These are phyloP conservation scores for Thelephora terrestris DNA, from an alignment of 1,284 basidiomycete species.

Conservation along the genomic window DNA sequence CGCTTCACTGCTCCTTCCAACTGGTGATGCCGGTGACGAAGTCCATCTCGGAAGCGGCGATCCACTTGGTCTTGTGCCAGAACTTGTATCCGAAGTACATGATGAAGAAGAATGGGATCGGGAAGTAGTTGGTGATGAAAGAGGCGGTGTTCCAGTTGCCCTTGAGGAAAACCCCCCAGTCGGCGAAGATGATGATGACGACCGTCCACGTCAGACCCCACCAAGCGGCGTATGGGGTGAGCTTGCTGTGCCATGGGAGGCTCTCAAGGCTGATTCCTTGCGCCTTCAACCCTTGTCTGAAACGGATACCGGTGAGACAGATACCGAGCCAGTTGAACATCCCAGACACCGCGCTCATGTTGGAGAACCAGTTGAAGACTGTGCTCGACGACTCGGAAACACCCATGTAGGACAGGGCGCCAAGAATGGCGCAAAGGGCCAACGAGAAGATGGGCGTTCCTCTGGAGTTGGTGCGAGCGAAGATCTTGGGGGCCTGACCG, in stretches of 20 bases:
- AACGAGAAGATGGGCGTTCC: slow-evolving; percentile 76
- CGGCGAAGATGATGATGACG: slow-evolving; percentile 17
- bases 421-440: slow-evolving; percentile 57
- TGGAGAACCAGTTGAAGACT: slow-evolving; percentile 62
- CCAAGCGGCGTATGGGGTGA: slow-evolving; percentile 39
- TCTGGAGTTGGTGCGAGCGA: too few species aligned
- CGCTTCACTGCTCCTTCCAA: not conserved
- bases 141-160: slow-evolving; percentile 46
- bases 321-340: too few species aligned
- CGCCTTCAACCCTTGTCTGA: slow-evolving; percentile 63
- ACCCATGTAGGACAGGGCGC: slow-evolving; percentile 62
- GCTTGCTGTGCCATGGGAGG: slow-evolving; percentile 54
- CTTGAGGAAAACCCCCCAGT: slow-evolving; percentile 68
- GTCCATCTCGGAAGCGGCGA: too few species aligned
- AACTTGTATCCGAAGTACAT: slow-evolving; percentile 56
- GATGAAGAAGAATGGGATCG: too few species aligned
- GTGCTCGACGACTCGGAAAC: slow-evolving; percentile 48
- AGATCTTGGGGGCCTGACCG: too few species aligned
- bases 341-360: slow-evolving; percentile 41
- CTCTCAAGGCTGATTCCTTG: slow-evolving; percentile 61
- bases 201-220: slow-evolving; percentile 47
- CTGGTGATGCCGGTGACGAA: slow-evolving; percentile 37
- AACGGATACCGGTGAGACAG: slow-evolving; percentile 68
- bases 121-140: too few species aligned
- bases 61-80: slow-evolving; percentile 32